Percentiles rank a stretch among this genome's conserved stretches.
phyloP scores from a whole-genome alignment of 108 stramenopile species.

The Cylindrotheca closterium region DNA sequence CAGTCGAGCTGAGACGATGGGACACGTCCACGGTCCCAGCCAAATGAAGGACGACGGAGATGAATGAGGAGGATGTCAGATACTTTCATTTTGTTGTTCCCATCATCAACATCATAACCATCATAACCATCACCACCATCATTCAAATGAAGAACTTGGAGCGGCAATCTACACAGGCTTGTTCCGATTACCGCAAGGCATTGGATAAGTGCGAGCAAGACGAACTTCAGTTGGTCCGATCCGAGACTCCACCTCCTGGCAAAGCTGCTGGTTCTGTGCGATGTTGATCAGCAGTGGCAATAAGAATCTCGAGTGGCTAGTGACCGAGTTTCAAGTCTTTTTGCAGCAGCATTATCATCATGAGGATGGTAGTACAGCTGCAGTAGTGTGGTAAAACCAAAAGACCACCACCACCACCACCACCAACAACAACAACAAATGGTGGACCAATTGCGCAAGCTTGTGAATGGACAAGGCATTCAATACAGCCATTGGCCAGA shows the following conservation, averaged over 20 bases:
- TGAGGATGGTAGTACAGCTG: no score
- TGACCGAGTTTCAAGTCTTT: not conserved
- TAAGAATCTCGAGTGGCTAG: not conserved
- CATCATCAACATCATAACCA: no score
- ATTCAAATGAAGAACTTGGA: not conserved
- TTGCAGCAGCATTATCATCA: not conserved
- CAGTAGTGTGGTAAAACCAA: no score
- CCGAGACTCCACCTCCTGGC: not conserved
- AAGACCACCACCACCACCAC: no score
- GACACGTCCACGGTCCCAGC: no score
- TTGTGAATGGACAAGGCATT: not conserved
- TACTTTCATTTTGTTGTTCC: no score
- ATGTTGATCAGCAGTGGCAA: not conserved
- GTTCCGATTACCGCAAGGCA: not conserved
- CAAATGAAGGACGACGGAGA: no score
- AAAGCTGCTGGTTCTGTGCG: not conserved
- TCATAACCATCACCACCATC: no score
- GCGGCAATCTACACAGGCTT: not conserved
- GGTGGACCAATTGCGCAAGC: not conserved
- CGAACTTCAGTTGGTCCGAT: not conserved
- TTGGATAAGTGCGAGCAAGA: not conserved
- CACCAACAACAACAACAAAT: no score
- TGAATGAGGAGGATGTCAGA: no score
- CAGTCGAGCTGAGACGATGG: no score
- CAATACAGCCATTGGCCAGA: slow-evolving; percentile 9